Evolutionary conservation across 371 early-diverging fungal species (phyloP).

Genomic region (Syncephalastrum sp.): DNA sequence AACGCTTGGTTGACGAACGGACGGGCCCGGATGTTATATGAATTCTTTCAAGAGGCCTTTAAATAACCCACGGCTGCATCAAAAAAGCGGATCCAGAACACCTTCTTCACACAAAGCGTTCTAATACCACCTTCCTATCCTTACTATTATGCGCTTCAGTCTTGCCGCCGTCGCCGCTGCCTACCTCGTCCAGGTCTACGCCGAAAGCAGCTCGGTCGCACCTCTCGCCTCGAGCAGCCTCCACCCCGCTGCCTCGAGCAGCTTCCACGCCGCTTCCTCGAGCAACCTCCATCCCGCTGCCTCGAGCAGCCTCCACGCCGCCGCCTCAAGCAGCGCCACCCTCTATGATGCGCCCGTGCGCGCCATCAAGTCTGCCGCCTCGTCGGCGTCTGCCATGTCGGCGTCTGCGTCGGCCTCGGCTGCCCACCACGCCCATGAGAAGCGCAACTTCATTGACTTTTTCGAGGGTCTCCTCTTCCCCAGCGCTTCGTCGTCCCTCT

Average conservation of each 20-base stretch:
- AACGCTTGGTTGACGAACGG: too few species aligned
- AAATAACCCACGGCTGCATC: too few species aligned
- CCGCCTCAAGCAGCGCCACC: neutral
- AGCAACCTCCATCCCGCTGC: constrained; percentile 3
- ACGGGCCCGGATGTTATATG: too few species aligned
- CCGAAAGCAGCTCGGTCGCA: neutral
- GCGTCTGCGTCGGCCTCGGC: constrained; percentile 10
- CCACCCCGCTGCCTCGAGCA: neutral
- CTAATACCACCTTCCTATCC: too few species aligned
- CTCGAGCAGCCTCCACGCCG: neutral
- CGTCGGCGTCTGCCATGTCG: constrained; percentile 6
- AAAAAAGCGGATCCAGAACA: too few species aligned
- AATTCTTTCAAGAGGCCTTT: too few species aligned
- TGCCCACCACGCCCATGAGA: constrained; percentile 4
- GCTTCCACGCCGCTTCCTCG: too few species aligned
- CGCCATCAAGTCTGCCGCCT: constrained; percentile 9
- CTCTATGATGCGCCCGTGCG: constrained; percentile 3
- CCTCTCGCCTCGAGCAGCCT: neutral
- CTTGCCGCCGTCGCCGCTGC: constrained; percentile 13
- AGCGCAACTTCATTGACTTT: constrained; percentile 9
- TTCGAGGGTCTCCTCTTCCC: constrained; percentile 8
- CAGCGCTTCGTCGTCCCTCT: neutral
- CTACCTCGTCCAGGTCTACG: constrained; percentile 7
- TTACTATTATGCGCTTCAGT: constrained; percentile 14
- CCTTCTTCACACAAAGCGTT: too few species aligned